These are phyloP conservation scores for Annulohypoxylon truncatum DNA, from an alignment of 2,329 filamentous ascomycete genomes.

Conservation along the genomic window DNA sequence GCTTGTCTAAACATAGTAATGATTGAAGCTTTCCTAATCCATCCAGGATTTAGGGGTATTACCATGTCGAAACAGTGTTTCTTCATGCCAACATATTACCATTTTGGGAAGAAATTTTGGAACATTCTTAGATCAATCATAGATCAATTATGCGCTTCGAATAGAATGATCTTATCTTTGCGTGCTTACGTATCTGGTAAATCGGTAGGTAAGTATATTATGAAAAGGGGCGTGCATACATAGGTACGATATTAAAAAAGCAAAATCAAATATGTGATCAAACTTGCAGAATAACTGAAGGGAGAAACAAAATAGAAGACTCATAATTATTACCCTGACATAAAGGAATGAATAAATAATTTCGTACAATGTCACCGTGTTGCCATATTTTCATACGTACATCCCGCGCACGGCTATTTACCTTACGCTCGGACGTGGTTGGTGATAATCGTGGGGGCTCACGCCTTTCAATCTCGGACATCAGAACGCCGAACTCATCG, in stretches of 20 bases:
- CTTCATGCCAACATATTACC: not conserved
- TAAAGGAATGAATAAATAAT: not conserved
- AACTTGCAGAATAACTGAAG: not conserved
- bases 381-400: not conserved
- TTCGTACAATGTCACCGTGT: not conserved
- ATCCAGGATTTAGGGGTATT: not conserved
- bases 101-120: not conserved
- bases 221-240: not conserved
- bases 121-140: too few relatives aligned
- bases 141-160: not conserved
- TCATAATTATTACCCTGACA: not conserved
- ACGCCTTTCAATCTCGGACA: conserved; percentile 8
- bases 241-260: not conserved
- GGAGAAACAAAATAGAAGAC: not conserved
- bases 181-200: not conserved
- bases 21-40: not conserved
- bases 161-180: not conserved
- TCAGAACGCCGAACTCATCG: not conserved
- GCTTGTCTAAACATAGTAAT: conserved; percentile 17
- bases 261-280: not conserved
- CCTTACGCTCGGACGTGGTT: not conserved
- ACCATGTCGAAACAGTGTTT: not conserved
- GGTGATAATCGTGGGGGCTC: not conserved
- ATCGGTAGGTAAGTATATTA: not conserved
- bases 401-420: not conserved